phyloP scores from a whole-genome alignment of 768 basidiomycete species.

The Calocera cornea region DNA sequence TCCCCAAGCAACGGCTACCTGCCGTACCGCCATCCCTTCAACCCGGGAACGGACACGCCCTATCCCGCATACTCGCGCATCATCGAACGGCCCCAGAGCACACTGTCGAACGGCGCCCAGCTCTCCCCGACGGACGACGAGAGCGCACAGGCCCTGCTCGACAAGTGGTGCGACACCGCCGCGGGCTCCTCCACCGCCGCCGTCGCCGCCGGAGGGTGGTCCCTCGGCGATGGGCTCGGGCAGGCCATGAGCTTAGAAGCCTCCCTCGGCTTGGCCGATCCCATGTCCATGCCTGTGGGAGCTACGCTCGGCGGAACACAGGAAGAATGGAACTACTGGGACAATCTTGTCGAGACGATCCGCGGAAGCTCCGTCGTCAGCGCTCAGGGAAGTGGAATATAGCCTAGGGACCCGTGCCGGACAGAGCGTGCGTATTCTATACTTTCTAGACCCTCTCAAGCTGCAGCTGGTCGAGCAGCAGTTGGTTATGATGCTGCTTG shows the following conservation, averaged over 20 bases:
- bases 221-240: not conserved
- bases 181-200: conserved; percentile 21
- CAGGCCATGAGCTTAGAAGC: conserved; percentile 18
- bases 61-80: conserved; percentile 31
- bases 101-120: conserved; percentile 34
- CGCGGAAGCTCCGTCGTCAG: conserved; percentile 6
- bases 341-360: conserved; percentile 40
- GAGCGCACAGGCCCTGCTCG: conserved; percentile 60
- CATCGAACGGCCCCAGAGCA: conserved; percentile 49
- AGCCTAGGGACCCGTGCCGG: not conserved
- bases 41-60: conserved; percentile 6
- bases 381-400: not conserved
- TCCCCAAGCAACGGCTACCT: not conserved
- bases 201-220: not conserved
- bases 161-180: conserved; percentile 76
- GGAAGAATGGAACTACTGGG: conserved; percentile 70
- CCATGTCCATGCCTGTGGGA: conserved; percentile 1
- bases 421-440: not conserved
- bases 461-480: too few species aligned
- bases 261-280: not conserved
- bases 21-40: not conserved
- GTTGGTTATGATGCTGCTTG: too few species aligned
- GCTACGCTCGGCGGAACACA: not conserved
- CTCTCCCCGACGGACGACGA: conserved; percentile 44
- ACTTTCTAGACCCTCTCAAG: too few species aligned